Base-by-base conservation (phyloP, 1,284 basidiomycete genomes). In the Chalciporus sp. region DNA sequence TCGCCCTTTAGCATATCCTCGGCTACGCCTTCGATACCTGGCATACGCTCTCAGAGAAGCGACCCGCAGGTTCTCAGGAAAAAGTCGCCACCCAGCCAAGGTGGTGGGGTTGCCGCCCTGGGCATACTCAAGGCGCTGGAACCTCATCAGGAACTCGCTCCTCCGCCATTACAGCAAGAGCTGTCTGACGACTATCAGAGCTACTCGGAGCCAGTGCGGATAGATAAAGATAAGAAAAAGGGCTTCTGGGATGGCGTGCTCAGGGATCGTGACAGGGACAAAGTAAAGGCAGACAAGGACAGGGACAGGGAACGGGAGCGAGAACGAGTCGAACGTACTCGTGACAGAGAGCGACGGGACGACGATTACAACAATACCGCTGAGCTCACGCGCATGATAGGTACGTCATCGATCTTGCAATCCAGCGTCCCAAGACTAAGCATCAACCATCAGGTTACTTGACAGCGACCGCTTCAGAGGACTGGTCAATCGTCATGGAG, bases 401-500 rank as follows among this genome's bases (percentile, higher is more conserved):
- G 87, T 86, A 65, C 57, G 55, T 61, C 29, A 27, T 17, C 12
- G 31, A 33, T 29, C 48, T 31, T 47, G 11, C n/a, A 48, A 35
- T 44, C 12, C 40, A 19, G 20, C 27, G 1, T 40, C 49, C 45
- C 52, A 28, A 26, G 35, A 14, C 46, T 60, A 23, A 61, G 49
- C 28, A 19, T 26, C 19, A 39, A 47, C 27, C 8, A 8, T 57
- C 19, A 91, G 89, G 88, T 0, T 90, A 80, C 62, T 74, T 90
- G 14, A 88, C 88, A 5, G 87, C 87, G 0, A 88, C 86, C 0
- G 79, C 84, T 1, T 85, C 86, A 5, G 88, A 91, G 66, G 88
- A 92, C 64, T 91, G 88, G 89, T 69, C 79, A 0, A 76, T 92
- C 33, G 86, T 91, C 0, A 73, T 91, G 31, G 89, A 92, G 52